Evolutionary conservation across 805 yeast species (phyloP).

Genomic region (Kodamaea lidongshanica): DNA sequence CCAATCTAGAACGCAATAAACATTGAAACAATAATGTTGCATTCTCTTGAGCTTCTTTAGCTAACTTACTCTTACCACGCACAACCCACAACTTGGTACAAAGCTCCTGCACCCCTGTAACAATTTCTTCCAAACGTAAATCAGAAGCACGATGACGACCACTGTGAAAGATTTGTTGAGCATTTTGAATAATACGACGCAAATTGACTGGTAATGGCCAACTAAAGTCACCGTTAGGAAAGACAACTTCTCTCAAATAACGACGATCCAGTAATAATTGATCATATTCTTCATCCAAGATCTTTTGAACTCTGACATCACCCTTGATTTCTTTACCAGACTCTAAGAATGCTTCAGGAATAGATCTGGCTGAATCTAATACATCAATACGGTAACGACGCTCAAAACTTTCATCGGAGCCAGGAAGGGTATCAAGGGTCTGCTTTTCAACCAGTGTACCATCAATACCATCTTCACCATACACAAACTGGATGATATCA

Average conservation of each 20-base stretch:
- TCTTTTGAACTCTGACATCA: constrained; percentile 72
- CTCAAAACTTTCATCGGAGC: constrained; percentile 79
- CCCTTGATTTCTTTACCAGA: constrained; percentile 89
- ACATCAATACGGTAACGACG: constrained; percentile 81
- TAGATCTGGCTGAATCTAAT: constrained; percentile 55
- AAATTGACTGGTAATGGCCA: constrained; percentile 98
- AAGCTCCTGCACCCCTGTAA: constrained; percentile 62
- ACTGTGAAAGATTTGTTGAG: constrained; percentile 93
- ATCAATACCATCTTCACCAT: constrained; percentile 99
- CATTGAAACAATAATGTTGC: constrained; percentile 89
- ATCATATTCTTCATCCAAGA: constrained; percentile 77
- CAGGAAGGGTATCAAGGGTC: constrained; percentile 91
- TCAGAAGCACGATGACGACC: constrained; percentile 90
- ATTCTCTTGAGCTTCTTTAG: constrained; percentile 83
- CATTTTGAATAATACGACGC: constrained; percentile 93
- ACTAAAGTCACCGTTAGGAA: constrained; percentile 87
- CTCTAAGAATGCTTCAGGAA: constrained; percentile 72
- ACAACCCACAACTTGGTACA: constrained; percentile 65
- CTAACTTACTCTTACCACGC: constrained; percentile 71
- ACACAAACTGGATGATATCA: constrained; percentile 89
- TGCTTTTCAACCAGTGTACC: constrained; percentile 98
- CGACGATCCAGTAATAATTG: constrained; percentile 74
- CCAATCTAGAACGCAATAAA: constrained; percentile 84
- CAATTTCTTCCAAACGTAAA: constrained; percentile 75
- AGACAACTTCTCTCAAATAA: constrained; percentile 71